These are phyloP conservation scores for Papiliotrema fonsecae DNA, from an alignment of 1,284 basidiomycete species.

Conservation along the genomic window DNA sequence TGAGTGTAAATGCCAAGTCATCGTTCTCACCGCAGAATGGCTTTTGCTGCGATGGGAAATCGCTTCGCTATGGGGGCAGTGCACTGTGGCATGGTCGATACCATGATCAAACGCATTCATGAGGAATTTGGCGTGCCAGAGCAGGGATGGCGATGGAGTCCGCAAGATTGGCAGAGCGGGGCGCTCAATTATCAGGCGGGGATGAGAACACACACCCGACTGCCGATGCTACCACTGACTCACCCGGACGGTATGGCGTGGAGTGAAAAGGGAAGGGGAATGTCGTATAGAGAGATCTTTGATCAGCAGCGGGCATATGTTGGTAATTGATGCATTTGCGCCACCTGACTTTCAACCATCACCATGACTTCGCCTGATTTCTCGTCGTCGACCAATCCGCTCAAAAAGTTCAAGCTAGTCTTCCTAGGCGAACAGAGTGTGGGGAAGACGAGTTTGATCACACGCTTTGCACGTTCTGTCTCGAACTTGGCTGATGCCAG, in stretches of 20 bases:
- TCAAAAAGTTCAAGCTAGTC: constrained; percentile 95
- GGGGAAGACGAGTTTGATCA: constrained; percentile 96
- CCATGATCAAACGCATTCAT: constrained; percentile 18
- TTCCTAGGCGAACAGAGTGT: constrained; percentile 89
- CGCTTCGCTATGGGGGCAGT: constrained; percentile 25
- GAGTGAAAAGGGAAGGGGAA: not conserved
- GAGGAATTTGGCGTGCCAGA: constrained; percentile 9
- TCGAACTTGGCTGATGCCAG: constrained; percentile 47
- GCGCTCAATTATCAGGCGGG: constrained; percentile 3
- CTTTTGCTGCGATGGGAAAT: constrained; percentile 15
- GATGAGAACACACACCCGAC: not conserved
- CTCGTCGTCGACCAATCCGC: constrained; percentile 51
- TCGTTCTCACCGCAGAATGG: constrained; percentile 9
- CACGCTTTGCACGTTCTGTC: constrained; percentile 59
- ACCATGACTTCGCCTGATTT: too few species aligned
- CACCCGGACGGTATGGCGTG: constrained; percentile 1
- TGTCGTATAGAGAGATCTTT: not conserved
- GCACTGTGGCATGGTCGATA: constrained; percentile 26
- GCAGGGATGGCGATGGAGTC: constrained; percentile 5
- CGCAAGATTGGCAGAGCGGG: not conserved
- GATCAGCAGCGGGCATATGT: constrained; percentile 1
- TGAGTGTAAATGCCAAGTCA: constrained; percentile 8
- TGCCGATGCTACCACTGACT: not conserved
- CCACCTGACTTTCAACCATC: not conserved
- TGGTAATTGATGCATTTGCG: too few species aligned